Percentiles rank a stretch among this genome's conserved stretches.
Conservation (phyloP, 441 rosid genomes). For the Hura crepitans region DNA sequence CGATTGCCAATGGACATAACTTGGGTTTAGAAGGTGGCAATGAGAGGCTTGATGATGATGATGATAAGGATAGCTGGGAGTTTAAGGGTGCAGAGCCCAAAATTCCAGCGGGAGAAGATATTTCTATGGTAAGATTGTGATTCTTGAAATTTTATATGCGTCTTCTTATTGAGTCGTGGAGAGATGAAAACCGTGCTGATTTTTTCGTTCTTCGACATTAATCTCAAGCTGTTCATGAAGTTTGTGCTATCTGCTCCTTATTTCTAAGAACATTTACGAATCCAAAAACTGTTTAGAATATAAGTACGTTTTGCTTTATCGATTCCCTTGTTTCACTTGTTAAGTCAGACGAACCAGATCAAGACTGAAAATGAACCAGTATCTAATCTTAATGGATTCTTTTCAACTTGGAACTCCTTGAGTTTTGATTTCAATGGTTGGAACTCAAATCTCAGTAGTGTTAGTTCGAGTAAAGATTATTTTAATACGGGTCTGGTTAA, state of each 20-base stretch:
- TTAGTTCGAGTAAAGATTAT: conserved; percentile 22
- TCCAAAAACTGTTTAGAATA: neutral
- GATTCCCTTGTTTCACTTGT: neutral
- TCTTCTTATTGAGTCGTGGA: neutral
- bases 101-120: neutral
- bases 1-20: conserved; percentile 1
- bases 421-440: conserved; percentile 27
- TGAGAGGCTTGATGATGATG: conserved; percentile 1
- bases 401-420: conserved; percentile 35
- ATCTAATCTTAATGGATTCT: conserved; percentile 19
- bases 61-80: conserved; percentile 12
- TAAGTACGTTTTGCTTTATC: neutral
- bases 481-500: conserved; percentile 19
- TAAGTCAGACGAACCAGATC: conserved; percentile 19
- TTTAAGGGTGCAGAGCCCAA: conserved; percentile 14
- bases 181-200: neutral
- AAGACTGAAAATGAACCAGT: conserved; percentile 14
- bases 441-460: conserved; percentile 22
- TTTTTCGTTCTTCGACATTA: neutral
- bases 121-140: conserved; percentile 18
- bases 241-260: neutral
- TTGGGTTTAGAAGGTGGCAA: conserved; percentile 21
- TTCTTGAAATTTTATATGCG: neutral
- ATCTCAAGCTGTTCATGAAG: neutral
- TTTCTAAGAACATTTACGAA: neutral